Conservation (phyloP, 1,284 basidiomycete species). For the Rhodofomes roseus region DNA sequence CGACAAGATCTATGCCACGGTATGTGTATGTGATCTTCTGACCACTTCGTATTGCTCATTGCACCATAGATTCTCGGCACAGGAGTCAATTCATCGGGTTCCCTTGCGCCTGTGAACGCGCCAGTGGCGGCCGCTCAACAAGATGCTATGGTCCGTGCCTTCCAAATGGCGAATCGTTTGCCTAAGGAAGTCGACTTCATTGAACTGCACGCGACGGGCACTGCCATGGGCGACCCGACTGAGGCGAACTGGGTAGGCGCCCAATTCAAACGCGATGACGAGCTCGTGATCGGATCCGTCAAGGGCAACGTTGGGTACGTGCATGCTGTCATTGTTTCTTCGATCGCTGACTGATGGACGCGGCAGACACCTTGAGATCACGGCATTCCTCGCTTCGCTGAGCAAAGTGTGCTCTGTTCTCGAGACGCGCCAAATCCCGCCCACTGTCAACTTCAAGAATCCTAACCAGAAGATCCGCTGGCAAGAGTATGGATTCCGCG, state of each 20-base stretch:
- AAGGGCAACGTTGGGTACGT: slow-evolving; percentile 46
- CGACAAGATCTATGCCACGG: slow-evolving; percentile 26
- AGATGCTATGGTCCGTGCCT: slow-evolving; percentile 33
- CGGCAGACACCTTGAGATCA: slow-evolving; percentile 40
- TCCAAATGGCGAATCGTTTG: slow-evolving; percentile 22
- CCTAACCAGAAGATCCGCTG: slow-evolving; percentile 39
- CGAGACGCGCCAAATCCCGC: slow-evolving; percentile 32
- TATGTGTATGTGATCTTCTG: slow-evolving; percentile 6
- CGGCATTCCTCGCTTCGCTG: slow-evolving; percentile 40
- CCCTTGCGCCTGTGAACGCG: slow-evolving; percentile 32
- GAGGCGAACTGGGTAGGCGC: slow-evolving; percentile 47
- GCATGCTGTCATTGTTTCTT: slow-evolving; percentile 4
- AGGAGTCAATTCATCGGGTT: slow-evolving; percentile 35
- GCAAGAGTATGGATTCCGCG: slow-evolving; percentile 28
- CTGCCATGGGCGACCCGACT: slow-evolving; percentile 44
- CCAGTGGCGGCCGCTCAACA: slow-evolving; percentile 36
- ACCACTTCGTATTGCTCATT: background rate
- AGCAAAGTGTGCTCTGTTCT: slow-evolving; percentile 40
- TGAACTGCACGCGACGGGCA: slow-evolving; percentile 25
- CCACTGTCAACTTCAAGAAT: slow-evolving; percentile 33
- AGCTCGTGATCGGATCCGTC: slow-evolving; percentile 38
- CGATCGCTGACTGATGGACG: slow-evolving; percentile 33
- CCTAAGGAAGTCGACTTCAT: slow-evolving; percentile 16
- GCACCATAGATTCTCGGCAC: slow-evolving; percentile 35
- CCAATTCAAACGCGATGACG: slow-evolving; percentile 27